Percentiles rank a stretch among this genome's conserved stretches.
phyloP scores from a whole-genome alignment of 176 grass and related monocot genomes.

The Microstegium vimineum region DNA sequence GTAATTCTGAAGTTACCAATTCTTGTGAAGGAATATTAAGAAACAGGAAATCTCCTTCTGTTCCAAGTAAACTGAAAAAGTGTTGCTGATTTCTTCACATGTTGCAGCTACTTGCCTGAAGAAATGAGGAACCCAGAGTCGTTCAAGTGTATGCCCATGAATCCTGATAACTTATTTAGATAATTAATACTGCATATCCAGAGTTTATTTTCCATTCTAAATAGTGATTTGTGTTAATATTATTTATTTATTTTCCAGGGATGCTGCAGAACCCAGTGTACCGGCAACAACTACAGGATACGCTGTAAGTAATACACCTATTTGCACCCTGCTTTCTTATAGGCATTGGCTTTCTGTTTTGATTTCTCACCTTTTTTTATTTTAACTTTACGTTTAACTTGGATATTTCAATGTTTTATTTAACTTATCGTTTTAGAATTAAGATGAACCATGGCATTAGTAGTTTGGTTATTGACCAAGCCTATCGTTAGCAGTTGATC shows the following conservation, averaged over 20 bases:
- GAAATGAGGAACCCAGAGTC: slow-evolving; percentile 94
- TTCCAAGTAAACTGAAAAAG: slow-evolving; percentile 8
- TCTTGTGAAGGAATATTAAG: not conserved
- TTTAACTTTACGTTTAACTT: not conserved
- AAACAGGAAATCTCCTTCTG: slow-evolving; percentile 11
- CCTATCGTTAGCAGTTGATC: no score
- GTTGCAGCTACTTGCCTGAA: slow-evolving; percentile 92
- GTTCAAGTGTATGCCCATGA: slow-evolving; percentile 68
- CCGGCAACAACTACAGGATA: slow-evolving; percentile 92
- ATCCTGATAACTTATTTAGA: slow-evolving; percentile 26
- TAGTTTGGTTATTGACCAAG: not conserved
- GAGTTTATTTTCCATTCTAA: slow-evolving; percentile 15
- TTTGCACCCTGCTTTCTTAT: slow-evolving; percentile 10
- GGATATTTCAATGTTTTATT: not conserved
- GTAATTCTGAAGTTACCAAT: slow-evolving; percentile 14
- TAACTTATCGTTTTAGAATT: slow-evolving; percentile 6
- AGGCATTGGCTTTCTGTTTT: slow-evolving; percentile 12
- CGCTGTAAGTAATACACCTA: slow-evolving; percentile 81
- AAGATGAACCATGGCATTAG: not conserved
- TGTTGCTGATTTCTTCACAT: slow-evolving; percentile 29
- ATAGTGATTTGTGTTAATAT: slow-evolving; percentile 12
- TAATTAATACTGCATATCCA: not conserved
- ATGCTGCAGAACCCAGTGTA: slow-evolving; percentile 95
- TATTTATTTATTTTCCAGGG: slow-evolving; percentile 71
- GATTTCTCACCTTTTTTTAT: not conserved